phyloP scores from a whole-genome alignment of 345 rosid genomes.

The Leavenworthia alabamica region DNA sequence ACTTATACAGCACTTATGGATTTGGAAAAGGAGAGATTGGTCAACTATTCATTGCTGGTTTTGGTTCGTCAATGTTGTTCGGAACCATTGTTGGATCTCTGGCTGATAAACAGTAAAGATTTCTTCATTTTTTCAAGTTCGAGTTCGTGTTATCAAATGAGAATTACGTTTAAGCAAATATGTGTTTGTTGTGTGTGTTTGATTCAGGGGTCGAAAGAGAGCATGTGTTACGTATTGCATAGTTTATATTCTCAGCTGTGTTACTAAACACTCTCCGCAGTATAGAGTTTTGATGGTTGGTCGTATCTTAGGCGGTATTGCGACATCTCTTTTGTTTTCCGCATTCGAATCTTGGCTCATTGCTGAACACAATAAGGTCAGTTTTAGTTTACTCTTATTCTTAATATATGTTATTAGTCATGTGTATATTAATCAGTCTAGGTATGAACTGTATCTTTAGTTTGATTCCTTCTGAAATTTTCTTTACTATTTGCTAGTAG shows the following conservation, averaged over 20 bases:
- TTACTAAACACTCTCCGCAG: constrained; percentile 90
- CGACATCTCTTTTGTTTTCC: constrained; percentile 83
- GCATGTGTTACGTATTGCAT: constrained; percentile 86
- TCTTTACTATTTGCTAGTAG: background rate
- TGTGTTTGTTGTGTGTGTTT: background rate
- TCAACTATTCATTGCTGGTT: constrained; percentile 94
- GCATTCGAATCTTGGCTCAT: constrained; percentile 98
- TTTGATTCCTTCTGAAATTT: background rate
- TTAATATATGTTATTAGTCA: background rate
- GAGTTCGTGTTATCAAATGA: background rate
- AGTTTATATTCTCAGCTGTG: constrained; percentile 77
- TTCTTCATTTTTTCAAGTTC: background rate
- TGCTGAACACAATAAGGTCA: constrained; percentile 92
- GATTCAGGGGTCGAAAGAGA: constrained; percentile 82
- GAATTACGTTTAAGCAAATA: background rate
- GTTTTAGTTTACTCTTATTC: background rate
- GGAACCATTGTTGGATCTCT: constrained; percentile 97
- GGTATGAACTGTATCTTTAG: background rate
- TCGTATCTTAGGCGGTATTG: constrained; percentile 92
- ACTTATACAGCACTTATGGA: constrained; percentile 74
- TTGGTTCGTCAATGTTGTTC: constrained; percentile 96
- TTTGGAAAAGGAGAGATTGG: constrained; percentile 86
- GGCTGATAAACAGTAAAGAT: constrained; percentile 85
- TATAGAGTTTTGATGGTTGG: constrained; percentile 90
- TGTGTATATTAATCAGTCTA: background rate